Base-by-base conservation (phyloP, 257 asterid genomes). In the Voacanga thouarsii region DNA sequence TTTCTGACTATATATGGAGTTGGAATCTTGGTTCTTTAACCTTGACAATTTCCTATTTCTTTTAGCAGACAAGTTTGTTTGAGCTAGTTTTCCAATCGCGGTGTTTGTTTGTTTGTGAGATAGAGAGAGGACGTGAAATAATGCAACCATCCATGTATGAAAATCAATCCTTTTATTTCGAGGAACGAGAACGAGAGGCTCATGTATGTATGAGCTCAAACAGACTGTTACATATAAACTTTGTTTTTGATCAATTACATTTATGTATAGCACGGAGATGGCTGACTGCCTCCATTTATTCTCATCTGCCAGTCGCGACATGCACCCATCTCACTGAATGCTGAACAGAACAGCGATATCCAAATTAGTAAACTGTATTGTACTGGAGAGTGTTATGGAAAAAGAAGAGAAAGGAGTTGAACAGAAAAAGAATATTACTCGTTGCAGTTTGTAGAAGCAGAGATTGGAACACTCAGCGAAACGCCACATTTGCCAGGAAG, bases 401-500 rank as follows among this genome's bases (percentile, higher is more conserved):
- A 33, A 33, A 33, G 37, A 33, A 1, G 37, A 33, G 47, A 51
- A 15, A 51, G 7, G 7, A 16, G 28, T 9, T 24, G 1, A 51
- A 33, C 2, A 23, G 6, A 28, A 55, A 39, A 8, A 3, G 30
- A 37, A 0, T 33, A 33, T 12, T 81, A 90, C 97, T 67, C 81
- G 88, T 80, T 78, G 83, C 97, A 92, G 84, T 92, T 87, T 0
- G 49, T 41, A 75, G 67, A 9, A 49, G 90, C 74, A 55, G 86
- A 61, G 72, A 89, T 74, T 10, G 84, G 80, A 28, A 81, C 45
- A 23, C 69, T 80, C 72, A 76, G 50, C 3, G 84, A 15, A 75
- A 88, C 89, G 10, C 90, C 92, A 66, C 97, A 90, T 4, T 75
- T 81, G 33, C 80, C 80, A 44, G 96, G 91, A 74, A 92, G 96